Evolutionary conservation across 495 filamentous ascomycete species (phyloP).

Genomic region (Hypoxylon trugodes): DNA sequence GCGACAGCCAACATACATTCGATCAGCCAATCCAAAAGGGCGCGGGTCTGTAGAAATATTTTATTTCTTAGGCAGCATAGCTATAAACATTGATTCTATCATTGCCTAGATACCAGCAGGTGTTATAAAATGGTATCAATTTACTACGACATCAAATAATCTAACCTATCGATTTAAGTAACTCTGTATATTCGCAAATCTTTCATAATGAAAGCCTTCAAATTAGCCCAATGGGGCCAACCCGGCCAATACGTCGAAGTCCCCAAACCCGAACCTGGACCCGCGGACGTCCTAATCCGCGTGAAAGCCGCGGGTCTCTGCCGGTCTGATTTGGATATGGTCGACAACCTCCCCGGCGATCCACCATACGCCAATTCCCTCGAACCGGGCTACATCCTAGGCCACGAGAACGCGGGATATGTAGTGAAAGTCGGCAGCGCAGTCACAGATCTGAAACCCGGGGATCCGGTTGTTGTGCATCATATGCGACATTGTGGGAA

Average conservation of each 20-base stretch:
- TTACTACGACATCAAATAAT: no score
- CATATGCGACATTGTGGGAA: constrained; percentile 36
- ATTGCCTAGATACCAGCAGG: no score
- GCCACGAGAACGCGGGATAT: constrained; percentile 47
- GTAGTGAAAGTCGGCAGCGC: constrained; percentile 51
- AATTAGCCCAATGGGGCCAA: constrained; percentile 23
- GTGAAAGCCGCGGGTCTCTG: constrained; percentile 59
- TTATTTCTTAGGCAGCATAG: no score
- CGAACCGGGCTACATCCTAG: constrained; percentile 34
- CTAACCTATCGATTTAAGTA: no score
- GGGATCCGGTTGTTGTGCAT: constrained; percentile 58
- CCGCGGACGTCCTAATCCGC: constrained; percentile 55
- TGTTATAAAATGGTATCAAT: no score
- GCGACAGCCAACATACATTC: no score
- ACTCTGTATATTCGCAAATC: no score
- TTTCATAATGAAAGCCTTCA: constrained; percentile 23
- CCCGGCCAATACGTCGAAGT: constrained; percentile 24
- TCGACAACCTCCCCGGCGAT: constrained; percentile 32
- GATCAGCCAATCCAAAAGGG: no score
- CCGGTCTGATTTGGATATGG: constrained; percentile 59
- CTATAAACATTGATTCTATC: no score
- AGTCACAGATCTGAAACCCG: constrained; percentile 52
- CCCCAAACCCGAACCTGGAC: constrained; percentile 9
- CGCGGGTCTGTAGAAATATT: no score
- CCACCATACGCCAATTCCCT: constrained; percentile 7